These are phyloP conservation scores for Blastobotrys niveus DNA, from an alignment of 1,139 yeast species.

Conservation along the genomic window DNA sequence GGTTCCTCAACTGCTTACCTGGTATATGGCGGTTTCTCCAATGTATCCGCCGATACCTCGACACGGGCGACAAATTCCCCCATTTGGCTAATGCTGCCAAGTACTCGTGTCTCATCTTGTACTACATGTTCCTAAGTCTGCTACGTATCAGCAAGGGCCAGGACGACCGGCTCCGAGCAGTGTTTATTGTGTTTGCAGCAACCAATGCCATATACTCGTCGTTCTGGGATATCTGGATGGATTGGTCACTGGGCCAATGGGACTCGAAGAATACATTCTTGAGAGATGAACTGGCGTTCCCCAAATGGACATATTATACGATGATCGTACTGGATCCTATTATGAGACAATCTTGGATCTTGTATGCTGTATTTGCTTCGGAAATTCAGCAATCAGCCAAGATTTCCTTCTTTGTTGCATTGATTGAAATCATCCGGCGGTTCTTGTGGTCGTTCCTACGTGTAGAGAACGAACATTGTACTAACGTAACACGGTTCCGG, in stretches of 20 bases:
- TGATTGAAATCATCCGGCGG: constrained; percentile 76
- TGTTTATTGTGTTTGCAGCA: constrained; percentile 67
- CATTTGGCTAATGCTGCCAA: constrained; percentile 89
- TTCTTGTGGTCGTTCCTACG: constrained; percentile 86
- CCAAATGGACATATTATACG: constrained; percentile 59
- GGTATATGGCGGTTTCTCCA: constrained; percentile 87
- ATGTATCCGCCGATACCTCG: constrained; percentile 85
- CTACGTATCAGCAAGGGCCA: constrained; percentile 56
- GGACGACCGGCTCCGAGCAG: constrained; percentile 43
- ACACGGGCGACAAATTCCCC: constrained; percentile 94
- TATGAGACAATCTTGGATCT: constrained; percentile 85
- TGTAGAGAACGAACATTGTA: constrained; percentile 92
- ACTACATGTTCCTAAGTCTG: constrained; percentile 69
- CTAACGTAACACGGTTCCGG: constrained; percentile 76
- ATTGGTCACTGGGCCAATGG: constrained; percentile 88
- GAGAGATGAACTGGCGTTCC: constrained; percentile 65
- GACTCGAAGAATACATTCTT: constrained; percentile 54
- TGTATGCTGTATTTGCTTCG: constrained; percentile 61
- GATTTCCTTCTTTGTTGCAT: constrained; percentile 77
- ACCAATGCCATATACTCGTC: constrained; percentile 65
- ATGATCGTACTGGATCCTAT: constrained; percentile 71
- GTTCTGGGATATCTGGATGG: constrained; percentile 91
- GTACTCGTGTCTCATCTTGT: constrained; percentile 59
- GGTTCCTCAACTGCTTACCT: constrained; percentile 78
- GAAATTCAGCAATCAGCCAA: constrained; percentile 86